Conservation (phyloP, 257 asterid genomes). For the Petrea volubilis region DNA sequence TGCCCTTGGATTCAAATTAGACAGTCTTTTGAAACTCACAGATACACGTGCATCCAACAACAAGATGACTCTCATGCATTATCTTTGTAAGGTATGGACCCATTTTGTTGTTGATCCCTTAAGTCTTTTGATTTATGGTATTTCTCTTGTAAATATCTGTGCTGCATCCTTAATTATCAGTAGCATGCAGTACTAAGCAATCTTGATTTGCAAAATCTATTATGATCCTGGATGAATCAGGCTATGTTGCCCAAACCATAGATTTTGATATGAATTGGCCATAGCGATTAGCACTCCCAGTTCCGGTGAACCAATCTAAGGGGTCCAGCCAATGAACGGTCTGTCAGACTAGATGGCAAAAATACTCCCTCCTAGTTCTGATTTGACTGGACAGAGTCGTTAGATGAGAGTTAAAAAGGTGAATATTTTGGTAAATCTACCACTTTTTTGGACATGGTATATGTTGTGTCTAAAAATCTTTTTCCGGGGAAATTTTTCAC, state of each 20-base stretch:
- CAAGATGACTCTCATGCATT: conserved; percentile 99
- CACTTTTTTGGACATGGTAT: too few relatives aligned
- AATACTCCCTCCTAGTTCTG: too few relatives aligned
- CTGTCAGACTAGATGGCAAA: too few relatives aligned
- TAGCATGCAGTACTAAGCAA: conserved; percentile 6
- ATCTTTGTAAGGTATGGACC: conserved; percentile 88
- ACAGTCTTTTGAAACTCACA: conserved; percentile 92
- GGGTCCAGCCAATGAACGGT: too few relatives aligned
- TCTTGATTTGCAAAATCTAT: background rate
- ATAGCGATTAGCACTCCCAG: too few relatives aligned
- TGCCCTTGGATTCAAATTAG: conserved; percentile 97
- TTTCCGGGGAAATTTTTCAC: too few relatives aligned
- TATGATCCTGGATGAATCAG: background rate
- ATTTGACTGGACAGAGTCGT: too few relatives aligned
- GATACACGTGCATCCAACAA: conserved; percentile 95
- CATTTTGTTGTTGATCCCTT: conserved; percentile 8
- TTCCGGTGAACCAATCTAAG: too few relatives aligned
- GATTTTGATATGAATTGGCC: conserved; percentile 5
- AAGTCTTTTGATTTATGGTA: background rate
- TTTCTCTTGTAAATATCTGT: background rate
- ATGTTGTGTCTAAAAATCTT: too few relatives aligned
- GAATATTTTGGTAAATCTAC: too few relatives aligned
- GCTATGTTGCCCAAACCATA: background rate
- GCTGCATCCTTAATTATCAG: conserved; percentile 1
- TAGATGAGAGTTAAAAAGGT: too few relatives aligned